Evolutionary conservation across 768 basidiomycete genomes (phyloP).

Genomic region (Collybia sp.): DNA sequence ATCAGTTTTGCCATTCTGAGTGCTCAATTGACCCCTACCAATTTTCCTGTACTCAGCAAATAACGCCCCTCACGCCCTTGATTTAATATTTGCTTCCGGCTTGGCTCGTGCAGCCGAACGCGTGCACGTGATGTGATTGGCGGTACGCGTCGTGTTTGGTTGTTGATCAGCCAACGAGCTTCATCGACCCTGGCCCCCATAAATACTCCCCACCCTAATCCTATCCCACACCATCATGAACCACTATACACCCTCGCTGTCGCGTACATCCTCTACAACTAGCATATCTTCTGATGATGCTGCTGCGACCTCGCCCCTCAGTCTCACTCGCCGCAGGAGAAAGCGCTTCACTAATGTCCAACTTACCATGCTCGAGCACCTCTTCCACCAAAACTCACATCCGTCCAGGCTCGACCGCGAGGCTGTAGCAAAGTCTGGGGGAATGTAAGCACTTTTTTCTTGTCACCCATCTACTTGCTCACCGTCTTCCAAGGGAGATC

Average conservation of each 20-base stretch:
- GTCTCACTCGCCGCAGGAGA: constrained; percentile 51
- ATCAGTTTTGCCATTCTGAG: too few species aligned
- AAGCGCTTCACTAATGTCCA: constrained; percentile 67
- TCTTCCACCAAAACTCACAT: constrained; percentile 69
- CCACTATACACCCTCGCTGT: constrained; percentile 24
- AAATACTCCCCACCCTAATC: constrained; percentile 7
- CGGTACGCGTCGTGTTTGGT: constrained; percentile 15
- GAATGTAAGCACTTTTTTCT: constrained; percentile 46
- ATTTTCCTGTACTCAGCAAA: too few species aligned
- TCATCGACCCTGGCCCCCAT: constrained; percentile 2
- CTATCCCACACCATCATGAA: constrained; percentile 5
- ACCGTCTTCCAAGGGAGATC: constrained; percentile 44
- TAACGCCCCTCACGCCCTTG: too few species aligned
- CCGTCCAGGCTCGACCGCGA: constrained; percentile 75
- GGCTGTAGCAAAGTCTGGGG: constrained; percentile 50
- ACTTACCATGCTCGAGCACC: constrained; percentile 67
- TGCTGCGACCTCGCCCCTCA: constrained; percentile 24
- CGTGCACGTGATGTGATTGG: constrained; percentile 1
- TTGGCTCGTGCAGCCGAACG: too few species aligned
- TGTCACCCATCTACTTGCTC: constrained; percentile 9
- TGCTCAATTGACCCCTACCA: too few species aligned
- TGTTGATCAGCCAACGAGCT: constrained; percentile 16
- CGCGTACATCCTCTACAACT: constrained; percentile 51
- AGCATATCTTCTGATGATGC: constrained; percentile 48
- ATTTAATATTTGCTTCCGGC: too few species aligned